Conservation (phyloP, 495 filamentous ascomycete species). For the Achaetomiella virescens region DNA sequence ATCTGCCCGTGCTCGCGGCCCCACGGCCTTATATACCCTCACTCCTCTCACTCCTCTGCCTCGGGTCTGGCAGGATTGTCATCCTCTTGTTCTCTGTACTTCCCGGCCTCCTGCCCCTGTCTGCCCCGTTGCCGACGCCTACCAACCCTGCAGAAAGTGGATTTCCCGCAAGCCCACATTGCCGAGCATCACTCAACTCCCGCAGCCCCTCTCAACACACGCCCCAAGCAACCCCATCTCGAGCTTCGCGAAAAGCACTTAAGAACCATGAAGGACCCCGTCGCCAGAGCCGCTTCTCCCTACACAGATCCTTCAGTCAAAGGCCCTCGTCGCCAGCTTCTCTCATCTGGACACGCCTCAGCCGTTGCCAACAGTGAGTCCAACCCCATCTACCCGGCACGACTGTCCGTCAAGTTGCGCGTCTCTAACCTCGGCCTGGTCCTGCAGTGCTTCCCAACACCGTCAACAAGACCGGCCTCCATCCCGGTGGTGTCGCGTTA, state of each 20-base stretch:
- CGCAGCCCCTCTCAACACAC: constrained; percentile 22
- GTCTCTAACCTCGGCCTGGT: constrained; percentile 5
- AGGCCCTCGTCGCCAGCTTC: constrained; percentile 32
- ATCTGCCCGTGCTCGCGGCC: constrained; percentile 6
- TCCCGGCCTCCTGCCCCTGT: constrained; percentile 7
- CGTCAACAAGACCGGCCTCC: constrained; percentile 81
- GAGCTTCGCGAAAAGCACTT: constrained; percentile 23
- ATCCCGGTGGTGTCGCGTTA: constrained; percentile 89
- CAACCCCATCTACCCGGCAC: neutral
- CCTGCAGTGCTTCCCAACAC: constrained; percentile 60
- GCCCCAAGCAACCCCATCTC: constrained; percentile 13
- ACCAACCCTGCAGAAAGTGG: constrained; percentile 28
- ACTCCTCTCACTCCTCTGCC: constrained; percentile 20
- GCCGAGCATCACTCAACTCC: constrained; percentile 18
- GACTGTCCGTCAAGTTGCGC: neutral
- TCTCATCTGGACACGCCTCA: constrained; percentile 31
- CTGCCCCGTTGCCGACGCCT: constrained; percentile 12
- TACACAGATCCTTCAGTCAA: constrained; percentile 44
- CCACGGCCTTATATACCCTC: constrained; percentile 25
- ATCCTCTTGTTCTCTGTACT: constrained; percentile 14
- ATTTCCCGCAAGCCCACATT: constrained; percentile 19
- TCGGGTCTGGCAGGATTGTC: constrained; percentile 21
- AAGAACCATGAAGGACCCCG: constrained; percentile 48
- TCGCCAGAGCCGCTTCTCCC: constrained; percentile 43
- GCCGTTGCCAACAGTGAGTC: constrained; percentile 37